These are phyloP conservation scores for Dendryphion nanum DNA, from an alignment of 2,329 filamentous ascomycete genomes.

Conservation along the genomic window DNA sequence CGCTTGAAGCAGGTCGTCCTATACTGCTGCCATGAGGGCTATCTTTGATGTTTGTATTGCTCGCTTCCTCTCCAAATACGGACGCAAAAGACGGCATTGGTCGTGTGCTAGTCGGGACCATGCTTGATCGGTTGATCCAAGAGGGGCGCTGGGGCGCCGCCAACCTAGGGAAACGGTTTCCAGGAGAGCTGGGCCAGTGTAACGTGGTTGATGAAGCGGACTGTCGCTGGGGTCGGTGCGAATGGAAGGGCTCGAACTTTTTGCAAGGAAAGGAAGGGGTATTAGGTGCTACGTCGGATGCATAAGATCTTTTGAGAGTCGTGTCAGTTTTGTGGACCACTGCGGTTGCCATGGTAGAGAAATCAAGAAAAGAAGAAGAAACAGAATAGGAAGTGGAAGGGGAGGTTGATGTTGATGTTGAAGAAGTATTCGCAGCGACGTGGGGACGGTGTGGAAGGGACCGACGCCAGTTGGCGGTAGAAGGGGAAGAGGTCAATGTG, in stretches of 20 bases:
- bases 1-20: constrained; percentile 35
- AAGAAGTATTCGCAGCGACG: neutral
- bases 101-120: constrained; percentile 38
- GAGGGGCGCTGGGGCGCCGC: constrained; percentile 10
- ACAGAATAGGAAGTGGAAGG: too few species aligned
- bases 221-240: constrained; percentile 9
- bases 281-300: constrained; percentile 29
- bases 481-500: too few species aligned
- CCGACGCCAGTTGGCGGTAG: too few species aligned
- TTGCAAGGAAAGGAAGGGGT: constrained; percentile 29
- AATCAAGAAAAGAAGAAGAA: too few species aligned
- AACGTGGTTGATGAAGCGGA: constrained; percentile 6
- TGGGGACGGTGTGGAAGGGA: too few species aligned
- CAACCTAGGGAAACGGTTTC: constrained; percentile 17
- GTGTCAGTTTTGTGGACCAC: constrained; percentile 34
- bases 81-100: constrained; percentile 72
- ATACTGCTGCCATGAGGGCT: constrained; percentile 30
- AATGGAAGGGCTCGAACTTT: constrained; percentile 19
- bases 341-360: constrained; percentile 22
- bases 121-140: constrained; percentile 25
- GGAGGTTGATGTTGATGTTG: neutral
- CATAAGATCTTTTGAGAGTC: constrained; percentile 35
- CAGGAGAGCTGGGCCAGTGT: constrained; percentile 15
- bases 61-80: constrained; percentile 64
- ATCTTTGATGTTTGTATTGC: constrained; percentile 39